Evolutionary conservation across 2,329 filamentous ascomycete species (phyloP).

Genomic region (Trichoderma endophyticum): DNA sequence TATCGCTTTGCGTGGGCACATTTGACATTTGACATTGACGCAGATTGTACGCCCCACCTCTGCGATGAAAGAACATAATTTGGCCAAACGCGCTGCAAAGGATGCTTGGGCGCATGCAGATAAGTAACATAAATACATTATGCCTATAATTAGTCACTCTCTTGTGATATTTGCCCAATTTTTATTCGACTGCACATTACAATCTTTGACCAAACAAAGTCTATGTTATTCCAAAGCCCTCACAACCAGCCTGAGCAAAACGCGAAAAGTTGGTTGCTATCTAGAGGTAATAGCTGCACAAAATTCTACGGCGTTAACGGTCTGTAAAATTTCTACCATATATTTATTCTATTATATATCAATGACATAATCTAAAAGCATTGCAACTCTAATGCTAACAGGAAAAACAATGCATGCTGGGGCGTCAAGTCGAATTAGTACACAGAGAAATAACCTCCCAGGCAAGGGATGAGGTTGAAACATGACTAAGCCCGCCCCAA

Average conservation of each 20-base stretch:
- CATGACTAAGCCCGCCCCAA: constrained; percentile 6
- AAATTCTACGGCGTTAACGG: neutral
- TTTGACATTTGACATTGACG: neutral
- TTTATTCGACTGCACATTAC: neutral
- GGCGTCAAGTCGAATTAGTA: neutral
- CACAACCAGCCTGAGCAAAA: neutral
- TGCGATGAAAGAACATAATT: too few species aligned
- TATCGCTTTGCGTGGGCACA: neutral
- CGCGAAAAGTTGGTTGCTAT: neutral
- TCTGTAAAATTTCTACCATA: neutral
- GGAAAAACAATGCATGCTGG: neutral
- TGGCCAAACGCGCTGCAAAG: neutral
- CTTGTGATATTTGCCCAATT: neutral
- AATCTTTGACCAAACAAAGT: neutral
- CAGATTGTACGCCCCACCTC: neutral
- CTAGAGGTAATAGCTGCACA: neutral
- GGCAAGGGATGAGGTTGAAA: constrained; percentile 13
- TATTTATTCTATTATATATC: neutral
- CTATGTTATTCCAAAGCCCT: neutral
- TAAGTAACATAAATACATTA: neutral
- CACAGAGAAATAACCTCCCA: neutral
- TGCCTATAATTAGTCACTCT: neutral
- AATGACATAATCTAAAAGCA: neutral
- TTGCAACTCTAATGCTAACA: neutral
- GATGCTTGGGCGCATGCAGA: neutral